Evolutionary conservation across 2,329 filamentous ascomycete species (phyloP), one percentile per base, ranked within the genome.

Genomic region (Botryotinia convoluta): DNA sequence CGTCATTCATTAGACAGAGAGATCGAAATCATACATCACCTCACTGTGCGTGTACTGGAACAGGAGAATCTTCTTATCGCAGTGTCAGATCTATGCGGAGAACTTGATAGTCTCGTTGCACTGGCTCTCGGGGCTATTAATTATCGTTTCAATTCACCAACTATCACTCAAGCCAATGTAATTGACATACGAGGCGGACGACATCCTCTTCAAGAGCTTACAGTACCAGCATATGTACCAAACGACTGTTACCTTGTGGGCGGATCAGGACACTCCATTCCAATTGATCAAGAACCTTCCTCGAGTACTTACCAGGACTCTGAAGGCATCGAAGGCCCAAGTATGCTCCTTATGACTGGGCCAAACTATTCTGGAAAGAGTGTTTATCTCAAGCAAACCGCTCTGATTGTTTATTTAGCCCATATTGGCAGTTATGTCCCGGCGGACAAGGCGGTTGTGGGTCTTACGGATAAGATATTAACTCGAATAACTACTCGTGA

Each of bases 321-420:
- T 1, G 61, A 68, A 35, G 75, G 75, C 32, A 71, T 73, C 20
- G 76, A 81, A 7, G 80, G 80, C 4, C 90, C 92, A 20, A 93
- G 88, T 76, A 91, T 94, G 83, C 81, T 98, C 20, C 84, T 98
- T 9, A 82, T 99, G 78, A 98, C 96, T 0, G 96, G 96, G 0
- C 95, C 96, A 7, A 99, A 99, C 78, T 97, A 96, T 81, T 98
- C 96, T 0, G 96, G 96, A 0, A 99, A 99, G 82, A 98, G 94
- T 77, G 89, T 98, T 0, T 98, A 97, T 82, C 87, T 98, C 80
- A 99, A 97, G 82, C 95, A 99, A 81, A 89, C 93, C 45, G 96
- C 95, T 7, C 84, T 98, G 68, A 96, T 97, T 74, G 91, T 97
- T 22, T 98, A 96, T 80, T 87, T 99, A 82, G 93, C 96, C 0